Base-by-base conservation (phyloP, 306 rosid genomes). In the Lathyrus sativus region DNA sequence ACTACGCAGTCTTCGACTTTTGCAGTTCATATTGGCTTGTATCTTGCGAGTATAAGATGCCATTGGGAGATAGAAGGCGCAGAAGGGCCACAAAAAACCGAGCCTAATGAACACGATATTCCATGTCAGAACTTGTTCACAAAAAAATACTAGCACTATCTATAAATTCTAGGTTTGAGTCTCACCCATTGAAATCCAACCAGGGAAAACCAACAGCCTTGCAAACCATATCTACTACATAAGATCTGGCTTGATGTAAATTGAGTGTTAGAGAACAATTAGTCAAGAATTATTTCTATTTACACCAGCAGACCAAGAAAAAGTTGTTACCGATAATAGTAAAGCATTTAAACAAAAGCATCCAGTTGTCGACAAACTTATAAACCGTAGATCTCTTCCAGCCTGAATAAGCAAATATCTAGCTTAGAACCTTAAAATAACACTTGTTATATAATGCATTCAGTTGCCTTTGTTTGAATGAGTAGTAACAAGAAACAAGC, bases 151-250 rank as follows among this genome's bases (percentile, higher is more conserved):
- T 28, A 72, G 57, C 37, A 79, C 41, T 24, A 35, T 1, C 41
- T 72, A 62, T 46, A 65, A 64, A 58, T 31, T 41, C 57, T 54
- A 26, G 82, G 81, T 43, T 28, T 1, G 43, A 39, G 43, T 42
- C 91, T 87, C 70, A 89, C 98, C 96, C 98, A 85, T 63, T 91
- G 96, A 74, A 89, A 89, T 81, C 80, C 86, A 12, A 75, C 90
- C 5, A 89, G 82, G 43, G 84, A 83, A 46, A 72, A 77, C 96
- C 97, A 89, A 78, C 84, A 76, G 45, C 95, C 96, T 62, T 72
- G 81, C 67, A 91, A 76, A 67, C 95, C 96, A 79, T 57, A 84
- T 68, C 76, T 87, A 59, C 79, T 73, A 76, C 81, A 85, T 49
- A 77, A 72, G 72, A 84, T 54, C 97, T 89, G 28, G 66, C 58